These are phyloP conservation scores for Groenewaldozyma tartarivorans DNA, from an alignment of 805 yeast genomes.

Conservation along the genomic window DNA sequence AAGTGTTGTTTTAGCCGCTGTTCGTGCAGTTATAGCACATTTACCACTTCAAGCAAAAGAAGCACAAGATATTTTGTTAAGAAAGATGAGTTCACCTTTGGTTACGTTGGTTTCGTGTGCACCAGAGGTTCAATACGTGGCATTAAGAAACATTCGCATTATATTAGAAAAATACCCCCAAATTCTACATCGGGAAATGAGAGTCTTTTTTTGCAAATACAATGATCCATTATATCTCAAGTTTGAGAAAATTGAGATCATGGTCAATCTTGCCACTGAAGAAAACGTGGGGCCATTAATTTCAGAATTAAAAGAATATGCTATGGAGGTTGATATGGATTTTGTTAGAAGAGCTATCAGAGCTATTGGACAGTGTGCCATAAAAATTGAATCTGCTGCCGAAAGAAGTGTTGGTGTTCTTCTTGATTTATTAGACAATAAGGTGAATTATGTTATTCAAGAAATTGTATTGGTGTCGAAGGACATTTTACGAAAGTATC, in stretches of 20 bases:
- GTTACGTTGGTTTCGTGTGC: slow-evolving; percentile 81
- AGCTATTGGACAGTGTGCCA: slow-evolving; percentile 85
- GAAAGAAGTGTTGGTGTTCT: slow-evolving; percentile 58
- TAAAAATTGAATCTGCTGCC: slow-evolving; percentile 59
- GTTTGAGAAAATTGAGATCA: slow-evolving; percentile 86
- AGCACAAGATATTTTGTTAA: slow-evolving; percentile 38
- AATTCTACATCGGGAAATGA: slow-evolving; percentile 64
- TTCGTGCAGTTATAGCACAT: slow-evolving; percentile 72
- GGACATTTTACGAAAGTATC: slow-evolving; percentile 65
- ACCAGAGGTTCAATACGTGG: slow-evolving; percentile 92
- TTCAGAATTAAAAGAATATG: slow-evolving; percentile 76
- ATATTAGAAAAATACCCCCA: slow-evolving; percentile 82
- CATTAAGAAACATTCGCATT: slow-evolving; percentile 81
- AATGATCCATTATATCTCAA: slow-evolving; percentile 89
- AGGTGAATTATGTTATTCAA: slow-evolving; percentile 67
- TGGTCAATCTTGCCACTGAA: slow-evolving; percentile 66
- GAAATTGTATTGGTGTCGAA: slow-evolving; percentile 70
- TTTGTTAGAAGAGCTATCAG: slow-evolving; percentile 85
- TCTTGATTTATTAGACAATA: slow-evolving; percentile 55
- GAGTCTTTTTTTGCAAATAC: slow-evolving; percentile 84
- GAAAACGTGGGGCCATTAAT: slow-evolving; percentile 53
- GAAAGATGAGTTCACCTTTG: slow-evolving; percentile 73
- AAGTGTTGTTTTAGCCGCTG: slow-evolving; percentile 79
- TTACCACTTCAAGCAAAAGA: slow-evolving; percentile 28
- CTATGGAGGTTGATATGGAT: slow-evolving; percentile 78